phyloP scores from a whole-genome alignment of 2,329 filamentous ascomycete species.

The Lecanoromycetidae sp. region DNA sequence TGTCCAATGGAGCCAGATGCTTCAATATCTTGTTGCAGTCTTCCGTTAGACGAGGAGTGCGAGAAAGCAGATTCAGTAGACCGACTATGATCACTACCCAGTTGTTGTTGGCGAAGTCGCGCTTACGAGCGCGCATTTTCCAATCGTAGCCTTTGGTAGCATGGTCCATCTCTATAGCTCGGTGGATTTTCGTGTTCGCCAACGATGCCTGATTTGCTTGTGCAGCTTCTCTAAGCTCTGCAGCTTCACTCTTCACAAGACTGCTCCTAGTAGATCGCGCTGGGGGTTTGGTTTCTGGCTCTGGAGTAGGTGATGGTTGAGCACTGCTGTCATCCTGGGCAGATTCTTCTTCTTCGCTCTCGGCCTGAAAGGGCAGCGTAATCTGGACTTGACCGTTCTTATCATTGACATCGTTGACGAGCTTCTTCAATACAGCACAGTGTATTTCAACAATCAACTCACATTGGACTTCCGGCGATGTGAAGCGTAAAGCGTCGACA shows the following conservation, averaged over 20 bases:
- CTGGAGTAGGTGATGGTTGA: conserved; percentile 48
- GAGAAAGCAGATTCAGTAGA: conserved; percentile 71
- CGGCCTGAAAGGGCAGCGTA: conserved; percentile 61
- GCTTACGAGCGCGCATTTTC: conserved; percentile 70
- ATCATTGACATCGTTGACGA: conserved; percentile 63
- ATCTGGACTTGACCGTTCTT: conserved; percentile 66
- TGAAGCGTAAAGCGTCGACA: conserved; percentile 70
- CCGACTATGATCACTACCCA: conserved; percentile 89
- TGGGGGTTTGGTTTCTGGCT: conserved; percentile 55
- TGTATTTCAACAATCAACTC: conserved; percentile 84
- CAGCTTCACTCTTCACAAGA: conserved; percentile 66
- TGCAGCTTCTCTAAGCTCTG: conserved; percentile 50
- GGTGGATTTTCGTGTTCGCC: conserved; percentile 29
- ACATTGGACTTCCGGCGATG: conserved; percentile 61
- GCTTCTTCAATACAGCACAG: conserved; percentile 76
- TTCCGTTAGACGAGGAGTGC: conserved; percentile 56
- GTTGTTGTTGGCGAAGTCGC: conserved; percentile 75
- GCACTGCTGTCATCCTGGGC: conserved; percentile 44
- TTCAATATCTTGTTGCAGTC: conserved; percentile 67
- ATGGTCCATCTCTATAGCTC: conserved; percentile 54
- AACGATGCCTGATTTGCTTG: conserved; percentile 35
- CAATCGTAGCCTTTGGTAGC: conserved; percentile 58
- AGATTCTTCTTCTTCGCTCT: conserved; percentile 53
- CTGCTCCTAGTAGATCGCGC: conserved; percentile 74
- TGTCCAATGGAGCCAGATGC: conserved; percentile 66